Base-by-base conservation (phyloP, 306 rosid species). In the Urtica urens region DNA sequence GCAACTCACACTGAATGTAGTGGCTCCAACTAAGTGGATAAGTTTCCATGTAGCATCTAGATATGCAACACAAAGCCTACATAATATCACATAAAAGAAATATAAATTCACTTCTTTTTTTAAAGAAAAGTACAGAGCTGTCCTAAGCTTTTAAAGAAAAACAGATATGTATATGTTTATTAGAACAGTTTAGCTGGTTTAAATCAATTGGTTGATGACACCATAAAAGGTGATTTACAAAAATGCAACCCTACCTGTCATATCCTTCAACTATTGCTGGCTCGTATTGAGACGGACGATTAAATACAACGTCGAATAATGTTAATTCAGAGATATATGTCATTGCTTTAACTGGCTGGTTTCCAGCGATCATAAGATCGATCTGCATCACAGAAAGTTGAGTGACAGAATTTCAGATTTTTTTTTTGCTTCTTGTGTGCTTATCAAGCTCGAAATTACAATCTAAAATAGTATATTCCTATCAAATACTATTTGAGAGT, bases 321-420 rank as follows among this genome's bases (percentile, higher is more conserved):
- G 69, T 70, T 64, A 81, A 73, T 53, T 85, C 87, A 49, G 71
- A 60, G 58, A 90, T 65, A 49, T 64, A 43, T 46, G 83, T 67
- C 78, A 90, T 75, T 57, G 95, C 95, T 72, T 75, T 74, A 43
- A 84, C 92, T 34, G 92, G 94, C 31, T 81, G 87, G 29, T 81
- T 81, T 53, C 92, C 95, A 34, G 92, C 64, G 11, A 84, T 60
- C 95, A 90, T 90, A 13, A 84, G 84, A 73, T 90, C 87, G 62
- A 71, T 47, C 97, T 90, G 69, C 68, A 57, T 25, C 14, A 14
- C 23, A 30, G 31, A 8, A 28, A n/a, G 4, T 33, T 23, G 54
- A 57, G 23, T n/a, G n/a, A n/a, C n/a, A n/a, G n/a, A n/a, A n/a
- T n/a, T n/a, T n/a, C n/a, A n/a, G n/a, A n/a, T n/a, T n/a, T n/a